These are phyloP conservation scores for Peniophora sp. DNA, from an alignment of 1,284 basidiomycete species.

Conservation along the genomic window DNA sequence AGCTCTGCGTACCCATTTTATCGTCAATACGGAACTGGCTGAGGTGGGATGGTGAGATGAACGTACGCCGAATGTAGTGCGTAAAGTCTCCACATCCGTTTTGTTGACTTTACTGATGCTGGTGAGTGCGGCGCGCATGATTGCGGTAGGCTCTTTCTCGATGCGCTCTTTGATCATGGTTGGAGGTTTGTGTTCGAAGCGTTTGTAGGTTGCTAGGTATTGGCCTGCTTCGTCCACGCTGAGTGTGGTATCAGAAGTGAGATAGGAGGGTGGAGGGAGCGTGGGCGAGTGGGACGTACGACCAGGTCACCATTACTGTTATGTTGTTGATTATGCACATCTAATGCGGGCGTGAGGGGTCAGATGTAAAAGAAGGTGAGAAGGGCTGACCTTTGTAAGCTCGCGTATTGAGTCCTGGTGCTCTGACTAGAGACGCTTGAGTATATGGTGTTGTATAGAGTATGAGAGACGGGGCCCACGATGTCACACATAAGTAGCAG, in stretches of 20 bases:
- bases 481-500: slow-evolving; percentile 92
- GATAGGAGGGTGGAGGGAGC: slow-evolving; percentile 1
- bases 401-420: slow-evolving; percentile 89
- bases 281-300: slow-evolving; percentile 41
- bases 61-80: slow-evolving; percentile 88
- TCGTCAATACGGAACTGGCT: background rate
- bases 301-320: slow-evolving; percentile 90
- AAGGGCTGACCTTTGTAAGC: slow-evolving; percentile 64
- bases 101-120: slow-evolving; percentile 93
- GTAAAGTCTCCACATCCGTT: slow-evolving; percentile 91
- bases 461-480: slow-evolving; percentile 39
- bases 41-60: background rate
- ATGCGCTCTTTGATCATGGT: slow-evolving; percentile 91
- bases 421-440: slow-evolving; percentile 52
- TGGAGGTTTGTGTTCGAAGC: slow-evolving; percentile 90
- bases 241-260: slow-evolving; percentile 4
- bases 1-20: slow-evolving; percentile 68
- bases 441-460: too few relatives aligned
- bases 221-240: slow-evolving; percentile 88
- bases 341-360: slow-evolving; percentile 24
- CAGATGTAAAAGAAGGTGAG: background rate
- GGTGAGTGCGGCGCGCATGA: slow-evolving; percentile 83
- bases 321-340: slow-evolving; percentile 87
- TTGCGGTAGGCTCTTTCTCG: slow-evolving; percentile 80
- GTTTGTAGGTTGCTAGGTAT: slow-evolving; percentile 89